phyloP scores from a whole-genome alignment of 2,329 filamentous ascomycete species.

The Ophiostoma quercus region DNA sequence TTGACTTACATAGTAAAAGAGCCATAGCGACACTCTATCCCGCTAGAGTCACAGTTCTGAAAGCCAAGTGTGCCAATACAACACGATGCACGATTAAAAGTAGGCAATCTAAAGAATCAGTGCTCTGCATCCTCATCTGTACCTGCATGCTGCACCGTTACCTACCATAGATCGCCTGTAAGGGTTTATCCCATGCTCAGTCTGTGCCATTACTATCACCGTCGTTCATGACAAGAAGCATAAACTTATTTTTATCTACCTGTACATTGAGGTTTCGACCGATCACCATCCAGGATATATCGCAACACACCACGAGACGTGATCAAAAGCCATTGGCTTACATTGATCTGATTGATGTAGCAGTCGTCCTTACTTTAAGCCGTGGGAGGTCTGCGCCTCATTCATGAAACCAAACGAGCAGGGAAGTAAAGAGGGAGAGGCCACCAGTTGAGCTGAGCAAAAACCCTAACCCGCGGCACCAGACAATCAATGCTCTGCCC shows the following conservation, averaged over 20 bases:
- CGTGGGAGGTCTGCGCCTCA: neutral
- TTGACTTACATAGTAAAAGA: too few species aligned
- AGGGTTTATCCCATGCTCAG: neutral
- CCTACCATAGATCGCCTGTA: neutral
- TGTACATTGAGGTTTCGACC: too few species aligned
- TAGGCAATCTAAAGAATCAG: neutral
- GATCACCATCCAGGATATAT: slow-evolving; percentile 2
- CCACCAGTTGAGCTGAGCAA: neutral
- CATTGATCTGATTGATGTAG: neutral
- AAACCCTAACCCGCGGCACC: slow-evolving; percentile 7
- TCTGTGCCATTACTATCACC: neutral
- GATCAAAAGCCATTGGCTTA: neutral
- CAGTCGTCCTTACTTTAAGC: neutral
- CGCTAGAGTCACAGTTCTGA: neutral
- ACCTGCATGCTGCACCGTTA: slow-evolving; percentile 5
- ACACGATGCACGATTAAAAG: neutral
- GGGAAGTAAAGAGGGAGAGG: neutral
- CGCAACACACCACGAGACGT: neutral
- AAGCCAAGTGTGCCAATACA: neutral
- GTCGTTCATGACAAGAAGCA: neutral
- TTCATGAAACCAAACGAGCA: slow-evolving; percentile 2
- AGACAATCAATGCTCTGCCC: neutral
- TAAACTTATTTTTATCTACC: neutral
- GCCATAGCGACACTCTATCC: too few species aligned
- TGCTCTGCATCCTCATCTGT: neutral